Base-by-base conservation (phyloP, 805 yeast genomes). In the Candida ortonii region DNA sequence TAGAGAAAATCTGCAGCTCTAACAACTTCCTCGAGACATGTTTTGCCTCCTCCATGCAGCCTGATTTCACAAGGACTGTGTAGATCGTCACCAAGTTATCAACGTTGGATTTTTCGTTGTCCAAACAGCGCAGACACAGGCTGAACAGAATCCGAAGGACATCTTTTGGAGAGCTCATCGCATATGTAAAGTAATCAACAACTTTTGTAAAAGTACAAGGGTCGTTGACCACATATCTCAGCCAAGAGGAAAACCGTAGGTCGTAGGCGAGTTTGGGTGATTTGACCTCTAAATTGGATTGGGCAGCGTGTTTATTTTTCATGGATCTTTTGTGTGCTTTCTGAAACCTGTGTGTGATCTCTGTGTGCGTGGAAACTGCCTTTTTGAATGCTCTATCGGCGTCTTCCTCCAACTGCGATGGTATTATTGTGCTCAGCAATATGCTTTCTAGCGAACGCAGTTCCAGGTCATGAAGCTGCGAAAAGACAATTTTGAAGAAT, bases 381-480 rank as follows among this genome's bases (percentile, higher is more conserved):
- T 36, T 31, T 10, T 19, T 15, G 17, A 36, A 13, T 7, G 36
- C 23, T 16, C 30, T 33, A 21, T 21, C 10, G 22, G 32, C n/a
- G n/a, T n/a, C 13, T 14, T 26, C 13, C 22, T 24, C 16, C 16
- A 25, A 16, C 9, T 31, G 34, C 3, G 36, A 19, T 3, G 39
- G 28, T 8, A 37, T 18, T 13, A 46, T 19, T n/a, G 40, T 25
- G 23, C 43, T 41, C 33, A 42, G 28, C 14, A 44, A 15, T 25
- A 33, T 14, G 12, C 36, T 25, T 13, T 42, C 49, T 7, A 39
- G 29, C 3, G 36, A 12, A 6, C 32, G 14, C 7, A 49, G 23
- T 21, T 28, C 27, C 14, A 41, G 34, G 11, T 34, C 36, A 36
- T 43, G 43, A 8, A 49, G 31, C 25, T 52, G 55, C 6, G 34